Conservation (phyloP, 768 basidiomycete species). For the Mycena venus region DNA sequence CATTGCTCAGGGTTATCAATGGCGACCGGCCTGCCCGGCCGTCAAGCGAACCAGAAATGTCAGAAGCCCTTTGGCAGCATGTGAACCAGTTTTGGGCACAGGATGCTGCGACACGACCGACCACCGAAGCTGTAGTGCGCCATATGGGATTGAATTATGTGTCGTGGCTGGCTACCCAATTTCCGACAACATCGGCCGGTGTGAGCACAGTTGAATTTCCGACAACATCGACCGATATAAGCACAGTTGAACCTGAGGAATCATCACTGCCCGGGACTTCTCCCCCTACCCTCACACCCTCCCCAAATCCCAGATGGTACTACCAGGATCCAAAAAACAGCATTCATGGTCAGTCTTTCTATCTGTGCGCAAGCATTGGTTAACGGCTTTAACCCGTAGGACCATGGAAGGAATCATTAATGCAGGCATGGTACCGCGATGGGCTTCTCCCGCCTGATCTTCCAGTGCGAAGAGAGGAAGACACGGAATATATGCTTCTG, state of each 20-base stretch:
- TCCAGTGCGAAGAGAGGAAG: conserved; percentile 84
- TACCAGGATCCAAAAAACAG: conserved; percentile 88
- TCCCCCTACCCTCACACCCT: conserved; percentile 76
- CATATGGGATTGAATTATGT: not conserved
- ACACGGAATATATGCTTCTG: conserved; percentile 73
- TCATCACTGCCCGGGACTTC: too few relatives aligned
- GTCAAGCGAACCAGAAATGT: not conserved
- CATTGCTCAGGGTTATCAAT: not conserved
- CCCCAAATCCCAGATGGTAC: conserved; percentile 84
- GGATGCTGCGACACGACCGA: not conserved
- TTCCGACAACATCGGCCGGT: too few relatives aligned
- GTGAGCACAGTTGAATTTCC: too few relatives aligned
- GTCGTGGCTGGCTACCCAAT: not conserved
- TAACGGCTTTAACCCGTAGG: conserved; percentile 60
- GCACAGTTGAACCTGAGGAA: too few relatives aligned
- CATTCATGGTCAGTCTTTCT: conserved; percentile 72
- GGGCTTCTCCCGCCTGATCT: conserved; percentile 87
- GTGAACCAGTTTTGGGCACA: conserved; percentile 2
- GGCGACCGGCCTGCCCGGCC: not conserved
- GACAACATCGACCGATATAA: too few relatives aligned
- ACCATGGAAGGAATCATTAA: conserved; percentile 88
- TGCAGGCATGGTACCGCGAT: conserved; percentile 93
- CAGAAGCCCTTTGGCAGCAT: not conserved
- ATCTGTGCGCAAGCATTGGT: not conserved
- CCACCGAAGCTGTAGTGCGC: not conserved